phyloP scores from a whole-genome alignment of 2,329 filamentous ascomycete species.

The Trichoderma breve region DNA sequence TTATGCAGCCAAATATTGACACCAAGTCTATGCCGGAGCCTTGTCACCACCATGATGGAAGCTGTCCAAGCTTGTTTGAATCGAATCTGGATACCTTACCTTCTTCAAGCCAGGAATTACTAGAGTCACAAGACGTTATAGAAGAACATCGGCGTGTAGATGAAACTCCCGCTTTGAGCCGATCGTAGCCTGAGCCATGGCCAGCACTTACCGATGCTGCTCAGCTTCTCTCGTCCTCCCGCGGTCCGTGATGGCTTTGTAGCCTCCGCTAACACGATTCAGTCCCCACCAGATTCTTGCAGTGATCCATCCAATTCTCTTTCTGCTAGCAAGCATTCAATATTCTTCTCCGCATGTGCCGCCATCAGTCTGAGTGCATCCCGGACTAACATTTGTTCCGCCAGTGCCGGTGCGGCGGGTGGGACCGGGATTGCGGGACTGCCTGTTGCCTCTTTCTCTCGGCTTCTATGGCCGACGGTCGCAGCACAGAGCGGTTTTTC shows the following conservation, averaged over 20 bases:
- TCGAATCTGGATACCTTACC: background rate
- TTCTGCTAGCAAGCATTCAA: background rate
- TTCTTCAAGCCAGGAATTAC: background rate
- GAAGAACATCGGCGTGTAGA: background rate
- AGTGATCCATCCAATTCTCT: background rate
- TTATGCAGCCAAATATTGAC: background rate
- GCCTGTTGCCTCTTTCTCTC: constrained; percentile 40
- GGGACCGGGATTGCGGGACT: constrained; percentile 22
- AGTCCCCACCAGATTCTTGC: background rate
- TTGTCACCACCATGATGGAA: background rate
- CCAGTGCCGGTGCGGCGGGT: constrained; percentile 6
- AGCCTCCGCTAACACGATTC: background rate
- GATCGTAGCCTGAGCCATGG: constrained; percentile 7
- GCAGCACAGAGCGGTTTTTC: constrained; percentile 13
- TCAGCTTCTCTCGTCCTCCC: background rate
- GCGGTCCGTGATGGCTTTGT: background rate
- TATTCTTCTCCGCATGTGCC: background rate
- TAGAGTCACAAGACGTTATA: background rate
- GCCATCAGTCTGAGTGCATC: background rate
- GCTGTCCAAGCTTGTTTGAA: background rate
- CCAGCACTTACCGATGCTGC: background rate
- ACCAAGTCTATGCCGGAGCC: background rate
- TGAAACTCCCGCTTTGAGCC: background rate
- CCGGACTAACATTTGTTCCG: constrained; percentile 11
- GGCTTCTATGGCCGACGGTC: constrained; percentile 42